Conservation (phyloP, 176 grass and related monocot species). For the Cymbopogon citratus region DNA sequence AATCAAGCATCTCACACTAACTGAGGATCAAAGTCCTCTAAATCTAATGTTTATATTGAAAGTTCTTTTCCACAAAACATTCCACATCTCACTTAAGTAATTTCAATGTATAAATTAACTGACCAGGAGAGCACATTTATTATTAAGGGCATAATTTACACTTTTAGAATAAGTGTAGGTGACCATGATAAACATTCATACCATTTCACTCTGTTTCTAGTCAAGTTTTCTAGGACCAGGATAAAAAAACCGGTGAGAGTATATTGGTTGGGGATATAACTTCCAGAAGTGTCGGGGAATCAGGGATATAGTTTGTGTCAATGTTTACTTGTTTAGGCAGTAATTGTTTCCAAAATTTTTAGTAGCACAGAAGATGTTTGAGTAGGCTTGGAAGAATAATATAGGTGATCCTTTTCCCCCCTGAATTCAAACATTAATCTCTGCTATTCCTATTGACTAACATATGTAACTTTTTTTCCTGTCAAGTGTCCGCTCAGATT, state of each 20-base stretch:
- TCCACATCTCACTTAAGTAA: not conserved
- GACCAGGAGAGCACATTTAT: not conserved
- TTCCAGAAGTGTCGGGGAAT: not conserved
- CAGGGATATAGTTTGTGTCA: not conserved
- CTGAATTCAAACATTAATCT: not conserved
- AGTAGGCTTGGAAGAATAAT: not conserved
- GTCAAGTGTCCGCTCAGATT: not conserved
- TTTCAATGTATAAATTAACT: not conserved
- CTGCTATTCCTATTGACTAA: not conserved
- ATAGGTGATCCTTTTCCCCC: not conserved
- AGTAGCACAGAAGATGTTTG: not conserved
- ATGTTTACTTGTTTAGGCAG: not conserved
- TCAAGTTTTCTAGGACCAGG: not conserved
- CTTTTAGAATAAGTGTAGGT: not conserved
- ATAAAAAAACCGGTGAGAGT: not conserved
- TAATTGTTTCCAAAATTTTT: not conserved
- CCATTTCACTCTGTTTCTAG: not conserved
- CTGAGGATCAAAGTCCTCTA: not conserved
- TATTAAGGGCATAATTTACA: not conserved
- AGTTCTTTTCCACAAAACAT: not conserved
- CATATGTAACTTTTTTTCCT: not conserved
- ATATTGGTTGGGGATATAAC: constrained; percentile 1
- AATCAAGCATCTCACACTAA: not conserved
- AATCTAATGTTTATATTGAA: not conserved
- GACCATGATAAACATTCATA: not conserved